Evolutionary conservation across 2,329 filamentous ascomycete genomes (phyloP).

Genomic region (Fusarium sp.): DNA sequence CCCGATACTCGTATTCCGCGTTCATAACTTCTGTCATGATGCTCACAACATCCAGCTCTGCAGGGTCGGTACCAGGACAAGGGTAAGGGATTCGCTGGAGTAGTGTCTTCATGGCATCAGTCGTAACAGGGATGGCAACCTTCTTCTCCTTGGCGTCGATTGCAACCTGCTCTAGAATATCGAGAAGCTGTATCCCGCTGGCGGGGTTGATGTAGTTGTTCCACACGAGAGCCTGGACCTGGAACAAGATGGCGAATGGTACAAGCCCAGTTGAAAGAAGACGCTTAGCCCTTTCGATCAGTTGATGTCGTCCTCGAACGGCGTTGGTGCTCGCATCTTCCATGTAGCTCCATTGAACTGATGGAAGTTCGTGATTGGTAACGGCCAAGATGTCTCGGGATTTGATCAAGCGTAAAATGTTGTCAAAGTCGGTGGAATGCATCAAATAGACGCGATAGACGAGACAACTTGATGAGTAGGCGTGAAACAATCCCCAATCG

Average conservation of each 20-base stretch:
- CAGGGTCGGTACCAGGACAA: constrained; percentile 59
- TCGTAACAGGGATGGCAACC: constrained; percentile 55
- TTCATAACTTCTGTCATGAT: constrained; percentile 54
- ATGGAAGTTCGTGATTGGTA: constrained; percentile 38
- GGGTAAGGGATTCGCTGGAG: constrained; percentile 64
- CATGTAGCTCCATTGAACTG: constrained; percentile 35
- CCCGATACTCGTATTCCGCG: constrained; percentile 52
- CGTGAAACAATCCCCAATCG: constrained; percentile 9
- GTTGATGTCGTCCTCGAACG: constrained; percentile 31
- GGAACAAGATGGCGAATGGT: constrained; percentile 68
- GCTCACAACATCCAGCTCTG: constrained; percentile 50
- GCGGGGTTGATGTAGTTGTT: constrained; percentile 71
- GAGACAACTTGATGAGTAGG: constrained; percentile 51
- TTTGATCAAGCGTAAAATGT: constrained; percentile 33
- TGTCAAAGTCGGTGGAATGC: background rate
- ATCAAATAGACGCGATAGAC: constrained; percentile 53
- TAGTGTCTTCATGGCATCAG: constrained; percentile 64
- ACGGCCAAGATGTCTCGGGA: constrained; percentile 38
- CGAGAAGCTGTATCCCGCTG: constrained; percentile 59
- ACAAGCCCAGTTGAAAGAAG: constrained; percentile 37
- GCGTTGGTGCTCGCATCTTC: constrained; percentile 3
- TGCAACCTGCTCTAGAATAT: constrained; percentile 51
- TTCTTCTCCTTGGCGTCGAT: constrained; percentile 34
- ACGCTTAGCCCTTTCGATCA: constrained; percentile 25
- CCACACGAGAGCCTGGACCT: constrained; percentile 70